Conservation (phyloP, 148 eudicot genomes). For the Rhododendron kiyosumense region DNA sequence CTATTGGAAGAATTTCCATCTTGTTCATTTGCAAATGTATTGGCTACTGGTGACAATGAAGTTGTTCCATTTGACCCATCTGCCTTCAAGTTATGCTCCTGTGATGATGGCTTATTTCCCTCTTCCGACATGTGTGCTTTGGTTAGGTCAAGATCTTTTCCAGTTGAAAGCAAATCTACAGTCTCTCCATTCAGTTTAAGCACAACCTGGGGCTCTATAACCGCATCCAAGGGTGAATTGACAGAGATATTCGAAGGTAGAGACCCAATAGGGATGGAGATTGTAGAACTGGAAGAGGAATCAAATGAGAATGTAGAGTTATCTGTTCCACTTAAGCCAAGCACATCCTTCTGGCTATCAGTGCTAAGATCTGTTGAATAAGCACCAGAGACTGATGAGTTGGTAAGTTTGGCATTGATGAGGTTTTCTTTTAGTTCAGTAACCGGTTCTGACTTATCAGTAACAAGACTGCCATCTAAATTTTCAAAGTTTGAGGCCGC, state of each 20-base stretch:
- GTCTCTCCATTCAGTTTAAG: conserved; percentile 18
- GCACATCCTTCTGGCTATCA: conserved; percentile 20
- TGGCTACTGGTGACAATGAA: conserved; percentile 27
- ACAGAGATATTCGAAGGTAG: conserved; percentile 20
- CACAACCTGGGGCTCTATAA: conserved; percentile 25
- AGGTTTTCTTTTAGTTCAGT: conserved; percentile 20
- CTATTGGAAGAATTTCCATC: conserved; percentile 22
- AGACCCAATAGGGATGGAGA: conserved; percentile 19
- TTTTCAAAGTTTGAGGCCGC: conserved; percentile 22
- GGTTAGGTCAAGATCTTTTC: conserved; percentile 27
- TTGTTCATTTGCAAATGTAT: conserved; percentile 32
- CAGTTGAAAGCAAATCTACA: conserved; percentile 18
- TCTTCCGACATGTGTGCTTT: conserved; percentile 22
- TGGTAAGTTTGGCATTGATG: conserved; percentile 20
- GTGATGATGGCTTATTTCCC: conserved; percentile 22
- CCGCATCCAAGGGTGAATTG: conserved; percentile 24
- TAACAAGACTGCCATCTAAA: conserved; percentile 24
- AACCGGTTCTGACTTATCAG: conserved; percentile 25
- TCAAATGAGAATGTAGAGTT: conserved; percentile 17
- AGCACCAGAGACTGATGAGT: conserved; percentile 24
- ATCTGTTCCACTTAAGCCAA: conserved; percentile 23
- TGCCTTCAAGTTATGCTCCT: conserved; percentile 22
- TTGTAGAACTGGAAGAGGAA: conserved; percentile 19
- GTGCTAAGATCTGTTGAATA: conserved; percentile 19
- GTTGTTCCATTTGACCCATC: conserved; percentile 17